Evolutionary conservation across 108 stramenopile species (phyloP), one percentile per base, ranked within the genome.

Genomic region (Pelagomonas calceolata): DNA sequence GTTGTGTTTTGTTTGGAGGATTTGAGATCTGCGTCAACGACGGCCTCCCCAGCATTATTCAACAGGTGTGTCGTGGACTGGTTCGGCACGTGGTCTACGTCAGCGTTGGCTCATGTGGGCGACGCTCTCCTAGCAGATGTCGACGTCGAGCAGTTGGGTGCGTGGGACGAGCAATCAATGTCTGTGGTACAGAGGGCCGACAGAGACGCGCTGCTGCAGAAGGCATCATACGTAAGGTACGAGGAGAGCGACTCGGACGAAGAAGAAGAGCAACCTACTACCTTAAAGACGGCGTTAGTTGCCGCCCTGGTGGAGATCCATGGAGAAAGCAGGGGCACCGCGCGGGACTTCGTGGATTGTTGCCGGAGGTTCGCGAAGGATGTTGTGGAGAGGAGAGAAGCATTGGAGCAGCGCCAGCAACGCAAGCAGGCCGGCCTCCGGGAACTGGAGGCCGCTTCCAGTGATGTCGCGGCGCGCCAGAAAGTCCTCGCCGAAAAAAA

Each of bases 11-110:
- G 96, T 4, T 94, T 99, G 87, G 98, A 99, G 77, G 89, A 88
- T 18, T 44, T 63, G 31, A 67, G 45, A 15, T 80, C 78, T 32
- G 79, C 85, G 30, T 60, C 63, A 12, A 92, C 95, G 32, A 95
- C 96, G 16, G 97, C 99, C 31, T 95, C 94, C 75, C 99, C 99
- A 10, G 99, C 99, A 31, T 79, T 99, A 33, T 99, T 98, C 84
- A 99, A 99, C 85, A 86, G 99, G 46, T 99, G 99, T 75, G 97
- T 99, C 15, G 96, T 99, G 0, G 97, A 99, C 77, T 99, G 99
- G 99, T 98, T 98, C 76, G 99, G 99, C 36, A 93, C 95, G 18
- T 99, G 99, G 99, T 81, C 88, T 63, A 60, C 70, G 33, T 89
- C 86, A 70, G 95, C 99, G 7, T 82, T 99, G 83, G 93, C 89